Evolutionary conservation across 257 asterid genomes (phyloP).

Genomic region (Solanum tarapatanum): DNA sequence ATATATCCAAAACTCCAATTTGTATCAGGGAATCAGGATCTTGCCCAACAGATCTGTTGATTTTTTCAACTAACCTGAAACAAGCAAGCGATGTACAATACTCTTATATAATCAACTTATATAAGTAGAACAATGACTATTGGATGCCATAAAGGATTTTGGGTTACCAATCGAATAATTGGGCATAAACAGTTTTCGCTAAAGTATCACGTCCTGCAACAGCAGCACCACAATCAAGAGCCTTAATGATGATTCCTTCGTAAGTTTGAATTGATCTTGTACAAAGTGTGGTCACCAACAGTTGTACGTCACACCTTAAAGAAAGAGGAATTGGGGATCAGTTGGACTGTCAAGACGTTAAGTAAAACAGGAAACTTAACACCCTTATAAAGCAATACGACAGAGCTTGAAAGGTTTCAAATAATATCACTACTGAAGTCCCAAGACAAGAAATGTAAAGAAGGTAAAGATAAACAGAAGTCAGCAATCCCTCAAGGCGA

Average conservation of each 20-base stretch:
- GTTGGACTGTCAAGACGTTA: neutral
- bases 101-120: neutral
- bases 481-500: neutral
- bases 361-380: neutral
- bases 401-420: neutral
- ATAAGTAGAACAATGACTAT: neutral
- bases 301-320: constrained; percentile 73
- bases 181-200: constrained; percentile 93
- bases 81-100: neutral
- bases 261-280: constrained; percentile 87
- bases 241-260: constrained; percentile 82
- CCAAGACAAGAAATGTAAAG: neutral
- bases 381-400: neutral
- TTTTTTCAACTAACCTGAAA: constrained; percentile 95
- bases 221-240: constrained; percentile 89
- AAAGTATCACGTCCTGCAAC: constrained; percentile 93
- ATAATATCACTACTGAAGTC: neutral
- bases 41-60: constrained; percentile 95
- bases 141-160: neutral
- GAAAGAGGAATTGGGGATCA: neutral
- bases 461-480: neutral
- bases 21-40: constrained; percentile 76
- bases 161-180: constrained; percentile 64
- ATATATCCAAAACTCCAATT: constrained; percentile 93
- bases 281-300: constrained; percentile 74